Conservation (phyloP, 495 filamentous ascomycete species). For the Aspergillus olivimuriae region DNA sequence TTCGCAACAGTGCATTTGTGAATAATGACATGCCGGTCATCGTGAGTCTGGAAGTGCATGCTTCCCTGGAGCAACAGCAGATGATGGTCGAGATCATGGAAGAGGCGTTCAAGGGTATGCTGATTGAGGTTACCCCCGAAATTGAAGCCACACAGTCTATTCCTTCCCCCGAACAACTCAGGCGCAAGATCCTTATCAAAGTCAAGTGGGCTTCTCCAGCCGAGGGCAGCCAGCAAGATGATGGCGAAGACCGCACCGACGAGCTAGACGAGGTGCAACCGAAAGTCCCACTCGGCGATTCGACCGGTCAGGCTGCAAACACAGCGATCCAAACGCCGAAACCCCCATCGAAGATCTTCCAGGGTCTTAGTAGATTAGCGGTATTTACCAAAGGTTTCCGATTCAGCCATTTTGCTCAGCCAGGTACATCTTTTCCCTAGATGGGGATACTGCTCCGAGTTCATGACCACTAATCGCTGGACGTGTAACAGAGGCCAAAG, state of each 20-base stretch:
- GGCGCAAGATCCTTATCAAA: slow-evolving; percentile 82
- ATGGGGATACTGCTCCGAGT: no score
- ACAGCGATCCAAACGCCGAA: slow-evolving; percentile 8
- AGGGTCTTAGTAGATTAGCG: slow-evolving; percentile 65
- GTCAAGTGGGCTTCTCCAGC: slow-evolving; percentile 59
- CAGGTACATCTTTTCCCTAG: no score
- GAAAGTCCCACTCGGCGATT: slow-evolving; percentile 1
- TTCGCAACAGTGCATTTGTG: slow-evolving; percentile 72
- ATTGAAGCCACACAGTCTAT: slow-evolving; percentile 42
- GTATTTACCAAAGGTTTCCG: slow-evolving; percentile 77
- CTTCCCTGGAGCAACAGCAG: slow-evolving; percentile 68
- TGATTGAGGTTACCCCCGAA: slow-evolving; percentile 55
- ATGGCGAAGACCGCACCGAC: slow-evolving; percentile 21
- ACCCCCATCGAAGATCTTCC: slow-evolving; percentile 62
- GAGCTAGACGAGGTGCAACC: slow-evolving; percentile 8
- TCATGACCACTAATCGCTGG: no score
- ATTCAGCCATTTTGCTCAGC: slow-evolving; percentile 62
- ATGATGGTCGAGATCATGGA: slow-evolving; percentile 87
- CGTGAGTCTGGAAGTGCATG: slow-evolving; percentile 86
- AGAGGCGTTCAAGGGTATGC: slow-evolving; percentile 62
- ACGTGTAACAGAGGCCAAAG: slow-evolving; percentile 48
- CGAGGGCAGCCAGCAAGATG: slow-evolving; percentile 20
- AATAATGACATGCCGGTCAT: slow-evolving; percentile 73
- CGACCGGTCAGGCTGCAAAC: slow-evolving; percentile 5
- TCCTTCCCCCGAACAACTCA: slow-evolving; percentile 60